Base-by-base conservation (phyloP, 139 green algal genomes). In the Chlorella sp. region DNA sequence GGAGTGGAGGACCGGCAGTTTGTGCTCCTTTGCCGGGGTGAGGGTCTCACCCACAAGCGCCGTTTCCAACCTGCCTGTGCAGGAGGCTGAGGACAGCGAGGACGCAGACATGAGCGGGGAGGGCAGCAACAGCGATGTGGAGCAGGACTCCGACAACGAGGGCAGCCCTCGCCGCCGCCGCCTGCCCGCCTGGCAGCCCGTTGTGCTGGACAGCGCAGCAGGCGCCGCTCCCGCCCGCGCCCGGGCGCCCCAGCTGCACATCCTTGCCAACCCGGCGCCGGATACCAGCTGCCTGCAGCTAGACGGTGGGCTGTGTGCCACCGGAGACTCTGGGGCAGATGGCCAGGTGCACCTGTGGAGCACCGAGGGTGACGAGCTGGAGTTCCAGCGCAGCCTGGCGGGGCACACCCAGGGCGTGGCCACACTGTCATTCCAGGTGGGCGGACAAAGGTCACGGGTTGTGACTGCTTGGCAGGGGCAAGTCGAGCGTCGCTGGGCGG, bases 341-440 rank as follows among this genome's bases (percentile, higher is more conserved):
- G 74, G 74, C 32, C 23, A 11, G 11, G 74, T 70, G 32, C 74
- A 69, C 30, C 74, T 81, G 51, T 81, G 74, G 74, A n/a, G 21
- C 74, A 81, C 74, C 4, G 32, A 32, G 18, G 51, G 38, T 3
- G 55, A 55, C 34, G 51, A 68, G 34, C 55, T 81, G 55, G 28
- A 47, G 28, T 57, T 55, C 55, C 21, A 25, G 51, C 20, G 21
- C 6, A 21, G 44, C 7, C 55, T 81, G 51, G 11, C 51, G 32
- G 41, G 47, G 32, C 74, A 47, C 32, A 7, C 32, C 21, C 18
- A 34, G 3, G 74, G 74, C 32, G 74, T 81, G 28, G 65, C 55
- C 74, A 81, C 74, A 2, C 74, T 81, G 28, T 81, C 74, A 7
- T 81, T 81, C 74, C 74, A 81, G 70, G 70, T 32, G 70, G 23